Evolutionary conservation across 176 grass and related monocot genomes (phyloP).

Genomic region (Aegilops bicornis): DNA sequence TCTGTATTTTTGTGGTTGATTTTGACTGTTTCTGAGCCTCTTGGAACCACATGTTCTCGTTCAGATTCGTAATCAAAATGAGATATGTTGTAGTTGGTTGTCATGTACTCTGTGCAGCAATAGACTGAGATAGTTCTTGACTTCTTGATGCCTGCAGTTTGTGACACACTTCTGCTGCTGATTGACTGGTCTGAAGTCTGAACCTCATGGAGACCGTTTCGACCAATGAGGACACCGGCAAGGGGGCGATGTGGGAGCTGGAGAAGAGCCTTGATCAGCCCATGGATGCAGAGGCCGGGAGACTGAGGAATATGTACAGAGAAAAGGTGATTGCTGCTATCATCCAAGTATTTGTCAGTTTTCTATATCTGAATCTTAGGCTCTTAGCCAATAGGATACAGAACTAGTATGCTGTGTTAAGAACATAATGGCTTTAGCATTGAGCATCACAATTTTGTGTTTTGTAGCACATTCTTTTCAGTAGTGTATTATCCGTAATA

Average conservation of each 20-base stretch:
- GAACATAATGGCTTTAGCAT: background rate
- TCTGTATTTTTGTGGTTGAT: background rate
- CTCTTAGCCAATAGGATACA: background rate
- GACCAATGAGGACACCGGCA: constrained; percentile 40
- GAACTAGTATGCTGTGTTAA: background rate
- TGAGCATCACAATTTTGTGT: background rate
- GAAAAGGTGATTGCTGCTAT: constrained; percentile 58
- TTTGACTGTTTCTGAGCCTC: background rate
- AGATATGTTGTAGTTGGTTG: too few species aligned
- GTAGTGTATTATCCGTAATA: background rate
- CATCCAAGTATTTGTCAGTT: background rate
- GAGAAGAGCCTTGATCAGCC: constrained; percentile 83
- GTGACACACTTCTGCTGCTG: background rate
- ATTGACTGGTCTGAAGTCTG: background rate
- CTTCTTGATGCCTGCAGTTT: constrained; percentile 22
- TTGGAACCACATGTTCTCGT: too few species aligned
- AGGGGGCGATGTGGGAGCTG: constrained; percentile 81
- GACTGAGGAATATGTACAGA: constrained; percentile 67
- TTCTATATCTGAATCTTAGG: background rate
- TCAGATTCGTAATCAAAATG: too few species aligned
- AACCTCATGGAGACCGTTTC: constrained; percentile 52
- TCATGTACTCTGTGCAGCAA: too few species aligned
- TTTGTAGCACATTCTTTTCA: background rate
- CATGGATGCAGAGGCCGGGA: constrained; percentile 81
- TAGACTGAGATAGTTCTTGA: too few species aligned